These are phyloP conservation scores for Cyclotella baltica DNA, from an alignment of 108 stramenopile species.

Conservation along the genomic window DNA sequence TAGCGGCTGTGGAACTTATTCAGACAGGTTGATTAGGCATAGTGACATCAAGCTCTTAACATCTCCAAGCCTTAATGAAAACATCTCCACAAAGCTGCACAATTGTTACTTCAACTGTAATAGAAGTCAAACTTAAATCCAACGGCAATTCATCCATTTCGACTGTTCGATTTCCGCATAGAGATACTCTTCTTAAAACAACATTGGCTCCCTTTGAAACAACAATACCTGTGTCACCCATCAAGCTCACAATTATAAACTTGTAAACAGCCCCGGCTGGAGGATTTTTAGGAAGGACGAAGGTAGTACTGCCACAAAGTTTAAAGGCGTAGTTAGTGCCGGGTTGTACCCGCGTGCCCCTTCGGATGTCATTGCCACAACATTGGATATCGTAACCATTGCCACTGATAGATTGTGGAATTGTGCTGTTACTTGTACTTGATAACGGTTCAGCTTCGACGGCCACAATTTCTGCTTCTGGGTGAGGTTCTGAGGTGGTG, in stretches of 20 bases:
- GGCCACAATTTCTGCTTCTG: constrained; percentile 3
- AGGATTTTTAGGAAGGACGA: not conserved
- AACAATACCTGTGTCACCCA: not conserved
- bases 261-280: constrained; percentile 6
- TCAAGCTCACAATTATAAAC: constrained; percentile 5
- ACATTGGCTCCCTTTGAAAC: constrained; percentile 1
- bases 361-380: constrained; percentile 3
- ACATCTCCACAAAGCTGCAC: constrained; percentile 9
- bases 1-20: no score
- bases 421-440: not conserved
- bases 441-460: not conserved
- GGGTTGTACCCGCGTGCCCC: not conserved
- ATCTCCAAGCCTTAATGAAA: no score
- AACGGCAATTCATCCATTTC: not conserved
- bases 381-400: not conserved
- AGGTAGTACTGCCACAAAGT: not conserved
- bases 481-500: no score
- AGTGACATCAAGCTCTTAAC: no score
- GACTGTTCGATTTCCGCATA: constrained; percentile 1
- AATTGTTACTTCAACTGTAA: constrained; percentile 11
- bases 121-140: not conserved
- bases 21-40: no score
- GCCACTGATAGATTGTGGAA: not conserved
- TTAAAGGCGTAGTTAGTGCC: not conserved
- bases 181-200: not conserved